A percentile compares a stretch with the other conserved stretches of the same genome.
Conservation (phyloP, 2,329 filamentous ascomycete genomes). For the Ilyonectria destructans region DNA sequence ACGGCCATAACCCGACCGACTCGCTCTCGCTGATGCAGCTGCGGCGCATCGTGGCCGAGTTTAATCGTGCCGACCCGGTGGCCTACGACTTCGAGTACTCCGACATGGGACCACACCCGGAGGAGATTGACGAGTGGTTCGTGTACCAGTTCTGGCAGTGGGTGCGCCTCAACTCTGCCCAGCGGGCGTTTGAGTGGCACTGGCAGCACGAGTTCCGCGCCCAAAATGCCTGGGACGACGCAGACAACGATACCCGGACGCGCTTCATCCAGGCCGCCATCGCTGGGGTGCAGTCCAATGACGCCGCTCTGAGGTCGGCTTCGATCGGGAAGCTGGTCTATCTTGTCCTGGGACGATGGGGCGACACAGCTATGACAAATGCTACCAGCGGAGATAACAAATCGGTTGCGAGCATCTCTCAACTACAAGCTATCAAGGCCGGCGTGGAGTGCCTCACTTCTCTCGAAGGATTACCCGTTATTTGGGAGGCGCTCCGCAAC, state of each 20-base stretch:
- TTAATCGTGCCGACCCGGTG: slow-evolving; percentile 78
- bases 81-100: slow-evolving; percentile 91
- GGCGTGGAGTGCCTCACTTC: slow-evolving; percentile 68
- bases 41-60: slow-evolving; percentile 80
- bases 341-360: slow-evolving; percentile 80
- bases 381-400: slow-evolving; percentile 60
- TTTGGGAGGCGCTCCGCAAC: slow-evolving; percentile 67
- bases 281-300: slow-evolving; percentile 59
- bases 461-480: slow-evolving; percentile 64
- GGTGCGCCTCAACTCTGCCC: slow-evolving; percentile 82
- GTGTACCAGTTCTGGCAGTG: slow-evolving; percentile 91
- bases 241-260: slow-evolving; percentile 68
- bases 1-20: slow-evolving; percentile 66
- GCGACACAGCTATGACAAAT: slow-evolving; percentile 73
- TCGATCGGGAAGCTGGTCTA: slow-evolving; percentile 74
- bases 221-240: slow-evolving; percentile 75
- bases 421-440: slow-evolving; percentile 73
- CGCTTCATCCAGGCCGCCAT: slow-evolving; percentile 73
- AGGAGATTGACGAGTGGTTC: slow-evolving; percentile 99
- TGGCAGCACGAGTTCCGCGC: slow-evolving; percentile 72
- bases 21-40: slow-evolving; percentile 84
- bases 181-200: slow-evolving; percentile 82
- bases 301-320: slow-evolving; percentile 66
- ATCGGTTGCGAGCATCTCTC: slow-evolving; percentile 68
- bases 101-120: slow-evolving; percentile 81